These are phyloP conservation scores for Starmerella kuoi DNA, from an alignment of 805 yeast species.

Conservation along the genomic window DNA sequence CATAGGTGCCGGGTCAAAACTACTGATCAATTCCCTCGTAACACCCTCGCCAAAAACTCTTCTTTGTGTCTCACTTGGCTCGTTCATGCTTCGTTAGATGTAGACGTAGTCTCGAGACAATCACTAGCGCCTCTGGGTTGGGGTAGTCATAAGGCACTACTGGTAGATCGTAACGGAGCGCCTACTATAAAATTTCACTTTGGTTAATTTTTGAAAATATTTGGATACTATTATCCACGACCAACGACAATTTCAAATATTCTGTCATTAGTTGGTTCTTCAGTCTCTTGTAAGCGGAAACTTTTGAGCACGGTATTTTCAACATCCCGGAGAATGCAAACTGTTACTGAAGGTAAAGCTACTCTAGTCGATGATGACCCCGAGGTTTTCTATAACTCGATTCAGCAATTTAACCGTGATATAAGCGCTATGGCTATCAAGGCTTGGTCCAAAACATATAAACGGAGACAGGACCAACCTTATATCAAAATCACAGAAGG, in stretches of 20 bases:
- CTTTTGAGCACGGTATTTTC: no score
- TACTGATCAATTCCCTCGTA: constrained; percentile 2
- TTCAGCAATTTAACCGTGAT: constrained; percentile 94
- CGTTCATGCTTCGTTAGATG: not conserved
- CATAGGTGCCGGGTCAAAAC: not conserved
- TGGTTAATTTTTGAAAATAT: no score
- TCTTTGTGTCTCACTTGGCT: constrained; percentile 1
- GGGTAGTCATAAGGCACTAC: no score
- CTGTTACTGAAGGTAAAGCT: constrained; percentile 65
- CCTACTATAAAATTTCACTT: no score
- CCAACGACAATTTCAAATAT: no score
- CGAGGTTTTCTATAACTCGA: constrained; percentile 89
- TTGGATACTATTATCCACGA: no score
- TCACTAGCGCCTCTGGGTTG: no score
- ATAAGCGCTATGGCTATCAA: constrained; percentile 70
- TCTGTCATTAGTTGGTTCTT: no score
- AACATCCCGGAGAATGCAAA: constrained; percentile 13
- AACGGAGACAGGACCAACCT: constrained; percentile 28
- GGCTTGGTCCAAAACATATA: constrained; percentile 66
- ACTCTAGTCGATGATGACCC: constrained; percentile 68
- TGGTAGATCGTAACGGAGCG: no score
- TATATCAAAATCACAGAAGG: constrained; percentile 74
- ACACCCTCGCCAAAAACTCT: constrained; percentile 1
- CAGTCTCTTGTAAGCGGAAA: no score
- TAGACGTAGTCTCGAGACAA: no score